Percentiles rank a stretch among this genome's conserved stretches.
These are phyloP conservation scores for Saksenaea vasiformis DNA, from an alignment of 371 early-diverging fungal genomes.

Conservation along the genomic window DNA sequence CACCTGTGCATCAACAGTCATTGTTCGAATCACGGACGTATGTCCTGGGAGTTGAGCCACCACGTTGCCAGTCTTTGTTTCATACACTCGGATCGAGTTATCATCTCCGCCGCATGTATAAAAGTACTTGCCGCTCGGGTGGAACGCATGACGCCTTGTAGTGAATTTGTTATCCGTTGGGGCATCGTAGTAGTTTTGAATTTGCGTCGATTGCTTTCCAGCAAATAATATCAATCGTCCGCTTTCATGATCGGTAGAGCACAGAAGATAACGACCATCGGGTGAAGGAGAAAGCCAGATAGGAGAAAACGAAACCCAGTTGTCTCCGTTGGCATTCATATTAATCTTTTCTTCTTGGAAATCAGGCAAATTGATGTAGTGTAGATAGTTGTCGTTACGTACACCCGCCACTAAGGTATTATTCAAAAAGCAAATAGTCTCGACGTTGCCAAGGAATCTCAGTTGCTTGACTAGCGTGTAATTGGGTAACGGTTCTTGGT, in stretches of 20 bases:
- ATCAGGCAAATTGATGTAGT: conserved; percentile 58
- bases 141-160: conserved; percentile 64
- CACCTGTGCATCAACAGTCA: conserved; percentile 26
- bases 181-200: conserved; percentile 68
- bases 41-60: conserved; percentile 52
- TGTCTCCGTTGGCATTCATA: conserved; percentile 80
- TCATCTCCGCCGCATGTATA: conserved; percentile 71
- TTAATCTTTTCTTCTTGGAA: conserved; percentile 50
- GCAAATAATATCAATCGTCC: conserved; percentile 74
- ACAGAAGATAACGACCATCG: conserved; percentile 60
- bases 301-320: conserved; percentile 83
- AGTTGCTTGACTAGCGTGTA: conserved; percentile 32
- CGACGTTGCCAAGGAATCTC: conserved; percentile 60
- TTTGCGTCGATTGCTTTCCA: conserved; percentile 45
- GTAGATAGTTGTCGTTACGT: conserved; percentile 74
- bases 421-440: conserved; percentile 58
- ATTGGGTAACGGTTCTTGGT: conserved; percentile 7
- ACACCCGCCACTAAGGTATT: conserved; percentile 59
- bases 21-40: conserved; percentile 24
- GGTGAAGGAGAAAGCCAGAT: conserved; percentile 63
- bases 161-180: conserved; percentile 60
- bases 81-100: conserved; percentile 56
- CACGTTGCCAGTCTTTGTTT: conserved; percentile 57
- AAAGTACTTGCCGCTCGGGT: conserved; percentile 65
- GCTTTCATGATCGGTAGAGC: conserved; percentile 70